Evolutionary conservation across 768 basidiomycete species (phyloP).

Genomic region (Lentinula lateritia): DNA sequence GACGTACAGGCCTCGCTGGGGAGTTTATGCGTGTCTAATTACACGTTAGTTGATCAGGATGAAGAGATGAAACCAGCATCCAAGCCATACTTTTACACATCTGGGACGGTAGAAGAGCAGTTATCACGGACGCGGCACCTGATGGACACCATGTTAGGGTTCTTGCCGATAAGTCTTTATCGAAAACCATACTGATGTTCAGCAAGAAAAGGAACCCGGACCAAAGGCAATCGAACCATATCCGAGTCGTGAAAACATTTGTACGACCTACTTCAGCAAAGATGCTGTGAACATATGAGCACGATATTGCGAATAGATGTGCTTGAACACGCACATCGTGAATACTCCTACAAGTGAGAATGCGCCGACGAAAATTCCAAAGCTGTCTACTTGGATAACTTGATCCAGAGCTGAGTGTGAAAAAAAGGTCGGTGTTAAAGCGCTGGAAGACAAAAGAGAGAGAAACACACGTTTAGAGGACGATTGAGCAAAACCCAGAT

Average conservation of each 20-base stretch:
- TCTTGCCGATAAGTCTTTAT: not conserved
- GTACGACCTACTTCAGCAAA: slow-evolving; percentile 53
- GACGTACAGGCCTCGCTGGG: slow-evolving; percentile 40
- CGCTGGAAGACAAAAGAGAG: not conserved
- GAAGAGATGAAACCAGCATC: not conserved
- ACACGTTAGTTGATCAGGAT: not conserved
- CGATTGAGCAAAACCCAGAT: slow-evolving; percentile 43
- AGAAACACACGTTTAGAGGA: slow-evolving; percentile 32
- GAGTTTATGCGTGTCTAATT: slow-evolving; percentile 4
- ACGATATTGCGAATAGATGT: not conserved
- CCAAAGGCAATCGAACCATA: slow-evolving; percentile 73
- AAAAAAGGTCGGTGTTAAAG: not conserved
- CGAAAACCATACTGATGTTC: slow-evolving; percentile 46
- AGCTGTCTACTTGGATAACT: slow-evolving; percentile 41
- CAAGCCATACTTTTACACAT: slow-evolving; percentile 30
- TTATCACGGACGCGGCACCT: slow-evolving; percentile 51
- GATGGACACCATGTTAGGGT: not conserved
- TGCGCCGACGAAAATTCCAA: slow-evolving; percentile 55
- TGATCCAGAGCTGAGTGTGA: not conserved
- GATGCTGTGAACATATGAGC: slow-evolving; percentile 27
- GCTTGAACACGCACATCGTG: slow-evolving; percentile 39
- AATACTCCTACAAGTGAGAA: slow-evolving; percentile 54
- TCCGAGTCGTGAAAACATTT: slow-evolving; percentile 47
- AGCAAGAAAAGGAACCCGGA: slow-evolving; percentile 49
- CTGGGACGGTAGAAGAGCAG: slow-evolving; percentile 29